Evolutionary conservation across 441 rosid species (phyloP), one percentile per base, ranked within the genome.

Genomic region (Euphorbia schlechtendalii): DNA sequence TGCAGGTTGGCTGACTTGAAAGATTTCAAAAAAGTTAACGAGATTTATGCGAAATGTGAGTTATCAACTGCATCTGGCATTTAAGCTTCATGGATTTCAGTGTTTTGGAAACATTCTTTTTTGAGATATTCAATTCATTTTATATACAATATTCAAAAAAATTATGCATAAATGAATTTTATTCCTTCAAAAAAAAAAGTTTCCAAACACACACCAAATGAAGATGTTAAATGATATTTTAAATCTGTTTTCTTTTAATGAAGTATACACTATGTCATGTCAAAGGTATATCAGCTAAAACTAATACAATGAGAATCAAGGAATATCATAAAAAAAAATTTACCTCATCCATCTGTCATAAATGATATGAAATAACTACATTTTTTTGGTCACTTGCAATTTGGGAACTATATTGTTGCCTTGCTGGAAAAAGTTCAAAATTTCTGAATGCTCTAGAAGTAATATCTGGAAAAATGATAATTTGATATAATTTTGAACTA

Each of bases 21-120:
- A 59, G 96, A 87, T 84, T 89, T 94, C 85, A 87, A 94, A 78
- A 91, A 79, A 85, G 98, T 89, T 65, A 89, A 94, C 41, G 99
- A 89, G 77, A 87, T 94, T 59, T 91, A 93, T 71, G 96, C 86
- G 5, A 94, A 85, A 82, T 91, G 98, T 94, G 75, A 87, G 98
- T 85, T 65, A 8, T 17, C 54, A 43, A 3, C 38, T 56, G 34
- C 38, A 28, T 52, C n/a, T 40, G 61, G 46, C 24, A 40, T 61
- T 20, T 24, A 14, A 51, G 67, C 14, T 28, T 18, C 21, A 24
- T 0, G 32, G 36, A 8, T 8, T 34, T 49, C 13, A 52, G 46
- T 45, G 14, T 5, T 28, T 21, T 52, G 20, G 38, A 5, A n/a
- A n/a, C n/a, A n/a, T n/a, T n/a, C n/a, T n/a, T 21, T 66, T 55